These are phyloP conservation scores for Papiliotrema laurentii DNA, from an alignment of 1,284 basidiomycete genomes.

Conservation along the genomic window DNA sequence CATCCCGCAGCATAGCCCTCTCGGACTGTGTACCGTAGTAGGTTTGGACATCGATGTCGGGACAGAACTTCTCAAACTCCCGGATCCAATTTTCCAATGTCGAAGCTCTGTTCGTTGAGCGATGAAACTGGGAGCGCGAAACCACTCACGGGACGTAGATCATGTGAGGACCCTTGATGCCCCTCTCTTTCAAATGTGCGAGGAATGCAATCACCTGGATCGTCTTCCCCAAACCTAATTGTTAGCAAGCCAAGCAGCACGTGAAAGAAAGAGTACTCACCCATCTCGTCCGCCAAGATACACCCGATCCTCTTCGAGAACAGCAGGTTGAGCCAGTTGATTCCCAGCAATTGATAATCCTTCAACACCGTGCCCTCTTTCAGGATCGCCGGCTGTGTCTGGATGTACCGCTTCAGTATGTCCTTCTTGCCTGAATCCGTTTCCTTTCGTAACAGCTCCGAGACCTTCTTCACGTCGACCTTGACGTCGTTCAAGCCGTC, in stretches of 20 bases:
- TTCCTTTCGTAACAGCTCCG: conserved; percentile 37
- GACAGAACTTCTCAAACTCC: conserved; percentile 89
- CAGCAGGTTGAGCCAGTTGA: conserved; percentile 93
- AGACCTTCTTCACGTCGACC: conserved; percentile 44
- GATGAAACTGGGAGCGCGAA: background rate
- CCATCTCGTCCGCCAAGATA: conserved; percentile 98
- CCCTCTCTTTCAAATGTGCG: conserved; percentile 75
- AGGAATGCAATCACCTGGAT: conserved; percentile 98
- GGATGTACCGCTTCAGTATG: conserved; percentile 55
- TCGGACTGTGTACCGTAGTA: conserved; percentile 94
- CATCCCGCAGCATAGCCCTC: conserved; percentile 69
- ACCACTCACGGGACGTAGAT: conserved; percentile 85
- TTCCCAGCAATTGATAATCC: conserved; percentile 94
- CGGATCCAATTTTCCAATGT: conserved; percentile 98
- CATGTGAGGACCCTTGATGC: conserved; percentile 78
- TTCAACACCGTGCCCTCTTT: conserved; percentile 73
- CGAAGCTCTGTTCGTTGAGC: conserved; percentile 62
- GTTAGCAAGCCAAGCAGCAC: no score
- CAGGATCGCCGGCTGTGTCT: conserved; percentile 68
- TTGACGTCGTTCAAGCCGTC: conserved; percentile 46
- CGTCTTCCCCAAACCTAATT: conserved; percentile 92
- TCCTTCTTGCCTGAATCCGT: conserved; percentile 34
- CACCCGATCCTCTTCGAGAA: conserved; percentile 79
- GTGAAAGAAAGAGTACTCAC: conserved; percentile 58
- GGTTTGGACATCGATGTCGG: conserved; percentile 73